Evolutionary conservation across 805 yeast species (phyloP).

Genomic region (Kurtzmaniella cleridarum): DNA sequence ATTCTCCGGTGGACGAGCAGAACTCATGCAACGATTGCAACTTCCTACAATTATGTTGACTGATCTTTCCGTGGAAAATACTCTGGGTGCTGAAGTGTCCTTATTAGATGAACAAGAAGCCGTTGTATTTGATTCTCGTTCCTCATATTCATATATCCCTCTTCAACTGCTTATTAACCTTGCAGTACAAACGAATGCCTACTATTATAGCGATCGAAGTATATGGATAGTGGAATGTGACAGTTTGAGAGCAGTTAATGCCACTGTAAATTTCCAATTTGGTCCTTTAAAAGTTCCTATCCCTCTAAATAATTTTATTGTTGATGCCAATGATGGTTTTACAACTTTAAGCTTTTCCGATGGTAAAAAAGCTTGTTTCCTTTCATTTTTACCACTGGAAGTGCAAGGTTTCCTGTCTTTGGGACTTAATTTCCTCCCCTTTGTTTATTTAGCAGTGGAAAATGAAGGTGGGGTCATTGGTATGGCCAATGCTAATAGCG

Average conservation of each 20-base stretch:
- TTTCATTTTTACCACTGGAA: slow-evolving; percentile 46
- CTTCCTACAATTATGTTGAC: slow-evolving; percentile 29
- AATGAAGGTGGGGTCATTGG: slow-evolving; percentile 53
- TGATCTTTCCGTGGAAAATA: slow-evolving; percentile 21
- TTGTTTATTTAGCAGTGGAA: slow-evolving; percentile 59
- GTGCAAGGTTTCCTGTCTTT: slow-evolving; percentile 46
- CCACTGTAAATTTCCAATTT: slow-evolving; percentile 47
- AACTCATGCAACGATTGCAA: slow-evolving; percentile 9
- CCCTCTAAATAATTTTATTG: slow-evolving; percentile 45
- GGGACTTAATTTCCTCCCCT: slow-evolving; percentile 54
- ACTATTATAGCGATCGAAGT: slow-evolving; percentile 40
- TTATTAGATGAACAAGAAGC: slow-evolving; percentile 17
- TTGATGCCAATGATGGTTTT: slow-evolving; percentile 29
- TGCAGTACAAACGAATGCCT: slow-evolving; percentile 68
- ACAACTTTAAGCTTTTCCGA: slow-evolving; percentile 41
- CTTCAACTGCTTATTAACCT: slow-evolving; percentile 49
- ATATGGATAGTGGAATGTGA: slow-evolving; percentile 64
- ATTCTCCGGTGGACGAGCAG: slow-evolving; percentile 24
- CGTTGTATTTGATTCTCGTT: slow-evolving; percentile 55
- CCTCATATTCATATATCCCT: slow-evolving; percentile 48
- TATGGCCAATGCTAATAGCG: slow-evolving; percentile 42
- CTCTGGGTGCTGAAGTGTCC: slow-evolving; percentile 25
- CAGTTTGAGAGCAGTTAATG: slow-evolving; percentile 38
- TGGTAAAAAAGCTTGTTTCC: slow-evolving; percentile 54
- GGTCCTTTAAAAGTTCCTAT: slow-evolving; percentile 47